Evolutionary conservation across 1,284 basidiomycete genomes (phyloP), one percentile per base, ranked within the genome.

Genomic region (Puccinia horiana): DNA sequence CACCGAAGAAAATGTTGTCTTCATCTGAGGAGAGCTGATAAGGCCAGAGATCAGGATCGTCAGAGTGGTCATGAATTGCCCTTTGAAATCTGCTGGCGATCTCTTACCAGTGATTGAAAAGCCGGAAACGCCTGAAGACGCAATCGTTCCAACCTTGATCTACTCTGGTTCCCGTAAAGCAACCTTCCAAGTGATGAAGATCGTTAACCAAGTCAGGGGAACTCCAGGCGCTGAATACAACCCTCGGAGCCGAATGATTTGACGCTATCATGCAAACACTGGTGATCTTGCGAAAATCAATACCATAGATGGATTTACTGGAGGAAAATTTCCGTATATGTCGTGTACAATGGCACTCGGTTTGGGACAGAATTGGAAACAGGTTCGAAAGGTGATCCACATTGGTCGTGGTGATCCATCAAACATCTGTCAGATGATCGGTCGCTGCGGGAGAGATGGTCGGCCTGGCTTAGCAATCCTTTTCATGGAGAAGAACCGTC

Each of bases 11-110:
- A 18, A 20, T 12, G 18, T 73, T 14, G 20, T 8, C 9, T 52
- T 73, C 29, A 16, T 74, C 49, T 47, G 49, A 52, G 44, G 35
- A 40, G 72, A 74, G 26, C 49, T 54, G 8, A 56, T 47, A 20
- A 74, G 72, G 35, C 72, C 72, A 12, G 29, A 74, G 37, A 42
- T 49, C 32, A 44, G 35, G 40, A 72, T 42, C n/a, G n/a, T n/a
- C n/a, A n/a, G n/a, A n/a, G n/a, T n/a, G n/a, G 20, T 29, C 18
- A 35, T 20, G 44, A 11, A 32, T 69, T 37, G 20, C n/a, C n/a
- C n/a, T n/a, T 52, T 4, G 23, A 20, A 23, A 52, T 23, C 20
- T 20, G 49, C 49, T 52, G 16, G 20, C 5, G 49, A 52, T 23
- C 23, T 52, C 5, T 23, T 52, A 4, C 49, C 44, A 69, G 29